Conservation (phyloP, 2,329 filamentous ascomycete species). For the Zalaria obscura region DNA sequence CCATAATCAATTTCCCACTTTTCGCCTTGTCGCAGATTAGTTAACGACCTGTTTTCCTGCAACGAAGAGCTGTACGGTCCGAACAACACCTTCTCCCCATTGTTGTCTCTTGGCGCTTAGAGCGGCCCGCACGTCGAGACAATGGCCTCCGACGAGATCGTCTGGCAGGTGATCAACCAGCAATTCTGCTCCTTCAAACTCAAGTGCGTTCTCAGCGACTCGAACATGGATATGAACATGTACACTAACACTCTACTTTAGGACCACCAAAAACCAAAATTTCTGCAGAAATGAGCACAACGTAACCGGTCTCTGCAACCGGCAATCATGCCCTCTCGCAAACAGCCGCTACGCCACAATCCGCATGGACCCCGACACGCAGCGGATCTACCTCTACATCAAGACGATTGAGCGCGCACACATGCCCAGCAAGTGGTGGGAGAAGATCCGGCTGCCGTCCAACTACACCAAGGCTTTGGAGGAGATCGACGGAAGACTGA, state of each 20-base stretch:
- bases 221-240: constrained; percentile 25
- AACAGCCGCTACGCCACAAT: constrained; percentile 91
- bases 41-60: background rate
- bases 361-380: constrained; percentile 65
- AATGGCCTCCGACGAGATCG: constrained; percentile 90
- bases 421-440: constrained; percentile 85
- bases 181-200: constrained; percentile 93
- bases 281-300: constrained; percentile 76
- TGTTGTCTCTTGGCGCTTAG: background rate
- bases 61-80: background rate
- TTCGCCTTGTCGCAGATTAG: background rate
- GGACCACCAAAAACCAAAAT: constrained; percentile 63
- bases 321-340: constrained; percentile 79
- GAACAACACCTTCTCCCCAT: too few relatives aligned
- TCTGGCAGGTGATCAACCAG: constrained; percentile 94
- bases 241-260: background rate
- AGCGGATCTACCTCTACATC: constrained; percentile 87
- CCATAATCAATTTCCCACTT: too few relatives aligned
- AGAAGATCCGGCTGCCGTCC: constrained; percentile 73
- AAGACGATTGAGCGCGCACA: constrained; percentile 85
- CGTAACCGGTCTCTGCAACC: constrained; percentile 53
- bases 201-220: constrained; percentile 34
- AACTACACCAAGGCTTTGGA: constrained; percentile 85
- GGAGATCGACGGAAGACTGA: constrained; percentile 71
- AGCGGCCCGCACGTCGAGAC: background rate